A percentile compares a stretch with the other conserved stretches of the same genome.
Conservation (phyloP, 2,329 filamentous ascomycete species). For the Didymella pinodella region DNA sequence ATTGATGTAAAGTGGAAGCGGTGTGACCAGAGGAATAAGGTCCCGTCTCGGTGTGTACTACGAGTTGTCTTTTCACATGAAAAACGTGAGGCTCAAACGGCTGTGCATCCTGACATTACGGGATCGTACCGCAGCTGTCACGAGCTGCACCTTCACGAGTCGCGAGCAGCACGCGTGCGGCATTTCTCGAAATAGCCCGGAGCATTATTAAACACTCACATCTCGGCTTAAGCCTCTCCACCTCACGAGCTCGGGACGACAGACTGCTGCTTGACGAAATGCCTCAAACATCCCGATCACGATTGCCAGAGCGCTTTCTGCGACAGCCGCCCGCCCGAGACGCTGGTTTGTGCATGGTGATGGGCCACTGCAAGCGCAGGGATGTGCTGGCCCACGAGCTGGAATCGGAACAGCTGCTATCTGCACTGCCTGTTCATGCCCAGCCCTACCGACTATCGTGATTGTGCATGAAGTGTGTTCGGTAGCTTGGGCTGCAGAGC, state of each 20-base stretch:
- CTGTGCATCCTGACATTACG: constrained; percentile 10
- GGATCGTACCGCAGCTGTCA: constrained; percentile 21
- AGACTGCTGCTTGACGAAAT: constrained; percentile 25
- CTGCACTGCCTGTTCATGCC: constrained; percentile 34
- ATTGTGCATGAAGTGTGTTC: constrained; percentile 9
- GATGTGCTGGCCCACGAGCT: constrained; percentile 34
- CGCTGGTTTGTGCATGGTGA: constrained; percentile 25
- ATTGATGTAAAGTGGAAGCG: constrained; percentile 4
- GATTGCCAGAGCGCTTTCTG: constrained; percentile 12
- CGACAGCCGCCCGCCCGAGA: constrained; percentile 37
- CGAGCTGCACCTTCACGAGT: constrained; percentile 21
- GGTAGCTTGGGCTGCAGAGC: constrained; percentile 18
- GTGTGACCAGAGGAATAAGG: constrained; percentile 6
- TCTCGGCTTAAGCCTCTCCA: constrained; percentile 25
- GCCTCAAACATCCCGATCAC: constrained; percentile 26
- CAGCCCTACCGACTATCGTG: constrained; percentile 30
- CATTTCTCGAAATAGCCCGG: constrained; percentile 19
- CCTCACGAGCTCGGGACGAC: constrained; percentile 1
- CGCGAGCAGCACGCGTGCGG: constrained; percentile 13
- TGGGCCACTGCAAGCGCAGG: constrained; percentile 25
- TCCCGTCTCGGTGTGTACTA: background rate
- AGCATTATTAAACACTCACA: constrained; percentile 6
- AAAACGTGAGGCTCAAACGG: constrained; percentile 17
- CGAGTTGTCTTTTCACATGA: background rate
- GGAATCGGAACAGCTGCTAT: constrained; percentile 37